A percentile compares a stretch with the other conserved stretches of the same genome.
phyloP scores from a whole-genome alignment of 2,329 filamentous ascomycete species.

The Phialocephala sp. region DNA sequence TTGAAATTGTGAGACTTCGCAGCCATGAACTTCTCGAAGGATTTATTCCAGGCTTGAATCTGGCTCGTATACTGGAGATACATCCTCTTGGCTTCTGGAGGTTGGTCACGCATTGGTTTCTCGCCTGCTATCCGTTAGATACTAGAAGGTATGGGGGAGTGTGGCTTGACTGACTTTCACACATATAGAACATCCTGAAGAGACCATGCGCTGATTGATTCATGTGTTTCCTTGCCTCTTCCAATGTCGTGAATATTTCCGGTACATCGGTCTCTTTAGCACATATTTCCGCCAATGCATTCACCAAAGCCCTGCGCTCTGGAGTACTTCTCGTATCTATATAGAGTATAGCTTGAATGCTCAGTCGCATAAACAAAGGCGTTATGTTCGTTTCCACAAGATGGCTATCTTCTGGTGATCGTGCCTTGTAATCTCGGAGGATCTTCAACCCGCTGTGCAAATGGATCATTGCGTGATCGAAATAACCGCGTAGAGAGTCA shows the following conservation, averaged over 20 bases:
- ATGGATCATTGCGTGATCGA: conserved; percentile 40
- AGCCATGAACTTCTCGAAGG: conserved; percentile 39
- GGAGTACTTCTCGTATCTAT: conserved; percentile 35
- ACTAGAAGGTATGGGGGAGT: background rate
- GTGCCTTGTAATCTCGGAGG: conserved; percentile 28
- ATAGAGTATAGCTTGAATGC: conserved; percentile 40
- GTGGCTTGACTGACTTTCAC: conserved; percentile 23
- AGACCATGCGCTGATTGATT: conserved; percentile 35
- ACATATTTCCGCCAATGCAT: conserved; percentile 28
- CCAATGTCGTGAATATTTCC: conserved; percentile 32
- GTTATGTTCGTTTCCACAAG: conserved; percentile 35
- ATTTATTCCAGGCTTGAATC: conserved; percentile 33
- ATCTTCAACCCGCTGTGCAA: conserved; percentile 40
- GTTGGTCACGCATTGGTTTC: conserved; percentile 31
- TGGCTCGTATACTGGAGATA: conserved; percentile 24
- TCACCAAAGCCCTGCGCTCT: conserved; percentile 31
- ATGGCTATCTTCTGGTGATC: conserved; percentile 24
- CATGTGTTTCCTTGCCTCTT: conserved; percentile 34
- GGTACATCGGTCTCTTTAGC: conserved; percentile 24
- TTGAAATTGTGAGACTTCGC: conserved; percentile 29
- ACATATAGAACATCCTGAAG: conserved; percentile 37
- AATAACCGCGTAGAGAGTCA: conserved; percentile 39
- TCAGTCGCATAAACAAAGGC: conserved; percentile 38
- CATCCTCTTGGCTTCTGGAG: conserved; percentile 22
- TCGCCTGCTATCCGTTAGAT: conserved; percentile 18